These are phyloP conservation scores for Ananas comosus DNA, from an alignment of 176 grass and related monocot species.

Conservation along the genomic window DNA sequence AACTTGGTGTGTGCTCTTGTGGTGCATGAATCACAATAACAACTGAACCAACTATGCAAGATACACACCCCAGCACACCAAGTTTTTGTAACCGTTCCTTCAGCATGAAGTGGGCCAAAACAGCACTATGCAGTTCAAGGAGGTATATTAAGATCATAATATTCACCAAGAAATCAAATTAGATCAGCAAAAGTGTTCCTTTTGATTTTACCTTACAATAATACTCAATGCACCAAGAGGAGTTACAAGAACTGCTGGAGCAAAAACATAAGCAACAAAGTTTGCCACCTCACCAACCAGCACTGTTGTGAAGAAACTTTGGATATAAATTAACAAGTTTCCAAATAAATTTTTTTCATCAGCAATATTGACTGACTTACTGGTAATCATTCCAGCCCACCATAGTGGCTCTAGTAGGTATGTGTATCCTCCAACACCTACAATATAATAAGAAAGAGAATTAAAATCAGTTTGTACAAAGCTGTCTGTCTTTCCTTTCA, in stretches of 20 bases:
- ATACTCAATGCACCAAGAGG: conserved; percentile 93
- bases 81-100: conserved; percentile 71
- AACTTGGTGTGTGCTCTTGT: conserved; percentile 56
- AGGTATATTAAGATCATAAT: conserved; percentile 9
- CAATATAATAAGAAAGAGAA: conserved; percentile 5
- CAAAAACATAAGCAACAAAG: conserved; percentile 83
- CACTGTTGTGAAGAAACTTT: conserved; percentile 53
- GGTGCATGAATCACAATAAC: conserved; percentile 87
- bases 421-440: conserved; percentile 76
- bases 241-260: conserved; percentile 81
- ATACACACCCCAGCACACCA: conserved; percentile 77
- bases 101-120: conserved; percentile 78
- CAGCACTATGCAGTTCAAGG: conserved; percentile 33
- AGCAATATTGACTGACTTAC: conserved; percentile 29
- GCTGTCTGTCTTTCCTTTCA: too few relatives aligned
- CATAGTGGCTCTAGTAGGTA: conserved; percentile 78
- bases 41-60: conserved; percentile 88
- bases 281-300: conserved; percentile 79
- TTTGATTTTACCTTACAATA: conserved; percentile 58
- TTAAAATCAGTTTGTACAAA: not conserved
- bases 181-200: not conserved
- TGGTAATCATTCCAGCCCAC: conserved; percentile 95
- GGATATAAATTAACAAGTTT: not conserved
- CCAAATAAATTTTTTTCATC: not conserved
- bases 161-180: conserved; percentile 2